Percentiles rank a stretch among this genome's conserved stretches.
Evolutionary conservation across 2,329 filamentous ascomycete genomes (phyloP).

Genomic region (Alternaria triticimaculans): DNA sequence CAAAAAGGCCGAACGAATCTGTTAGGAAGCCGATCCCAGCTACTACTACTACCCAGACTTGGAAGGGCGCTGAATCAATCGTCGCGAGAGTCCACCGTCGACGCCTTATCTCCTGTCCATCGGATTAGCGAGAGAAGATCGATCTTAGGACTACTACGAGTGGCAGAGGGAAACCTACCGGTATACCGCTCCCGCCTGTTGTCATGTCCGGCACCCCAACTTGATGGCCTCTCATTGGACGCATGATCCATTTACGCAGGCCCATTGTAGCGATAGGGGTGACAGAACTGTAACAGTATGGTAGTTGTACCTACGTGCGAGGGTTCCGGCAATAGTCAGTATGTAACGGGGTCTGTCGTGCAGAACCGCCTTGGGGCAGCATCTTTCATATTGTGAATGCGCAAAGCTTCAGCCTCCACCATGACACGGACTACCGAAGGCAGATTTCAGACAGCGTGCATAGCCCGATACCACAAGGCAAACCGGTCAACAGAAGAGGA

Average conservation of each 20-base stretch:
- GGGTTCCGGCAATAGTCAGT: neutral
- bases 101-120: slow-evolving; percentile 28
- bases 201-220: slow-evolving; percentile 42
- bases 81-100: slow-evolving; percentile 43
- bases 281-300: neutral
- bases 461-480: slow-evolving; percentile 8
- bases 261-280: slow-evolving; percentile 23
- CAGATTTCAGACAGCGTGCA: slow-evolving; percentile 4
- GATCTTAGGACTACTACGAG: neutral
- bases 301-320: neutral
- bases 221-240: slow-evolving; percentile 38
- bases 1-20: slow-evolving; percentile 50
- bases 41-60: slow-evolving; percentile 48
- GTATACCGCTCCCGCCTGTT: slow-evolving; percentile 39
- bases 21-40: slow-evolving; percentile 51
- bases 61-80: slow-evolving; percentile 43
- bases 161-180: slow-evolving; percentile 24
- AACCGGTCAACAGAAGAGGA: slow-evolving; percentile 22
- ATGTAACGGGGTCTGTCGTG: slow-evolving; percentile 2
- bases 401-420: slow-evolving; percentile 29
- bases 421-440: neutral
- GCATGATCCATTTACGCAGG: slow-evolving; percentile 40
- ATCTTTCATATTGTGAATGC: slow-evolving; percentile 17
- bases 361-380: slow-evolving; percentile 7
- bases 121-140: neutral